Conservation (phyloP, 768 basidiomycete genomes). For the Suillus lakei region DNA sequence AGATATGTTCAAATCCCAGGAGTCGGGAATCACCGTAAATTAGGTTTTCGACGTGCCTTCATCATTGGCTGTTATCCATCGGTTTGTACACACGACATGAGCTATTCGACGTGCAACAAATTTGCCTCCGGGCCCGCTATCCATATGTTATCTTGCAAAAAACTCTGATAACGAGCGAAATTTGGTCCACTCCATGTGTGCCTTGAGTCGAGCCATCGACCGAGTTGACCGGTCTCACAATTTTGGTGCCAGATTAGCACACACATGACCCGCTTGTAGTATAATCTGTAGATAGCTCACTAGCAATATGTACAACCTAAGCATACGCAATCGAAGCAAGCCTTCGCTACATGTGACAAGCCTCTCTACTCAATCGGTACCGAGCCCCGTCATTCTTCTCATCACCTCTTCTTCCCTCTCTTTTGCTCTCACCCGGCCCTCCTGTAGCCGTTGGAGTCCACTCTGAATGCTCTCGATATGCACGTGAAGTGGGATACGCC, state of each 20-base stretch:
- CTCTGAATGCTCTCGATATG: constrained; percentile 74
- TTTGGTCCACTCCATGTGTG: not conserved
- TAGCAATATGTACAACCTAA: not conserved
- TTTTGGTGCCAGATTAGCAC: not conserved
- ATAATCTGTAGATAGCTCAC: not conserved
- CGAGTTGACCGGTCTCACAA: not conserved
- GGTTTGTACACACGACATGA: not conserved
- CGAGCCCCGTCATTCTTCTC: constrained; percentile 25
- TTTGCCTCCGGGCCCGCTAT: not conserved
- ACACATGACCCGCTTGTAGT: not conserved
- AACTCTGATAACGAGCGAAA: not conserved
- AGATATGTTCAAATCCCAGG: not conserved
- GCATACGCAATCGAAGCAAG: not conserved
- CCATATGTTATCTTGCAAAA: not conserved
- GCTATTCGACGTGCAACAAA: not conserved
- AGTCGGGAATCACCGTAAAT: not conserved
- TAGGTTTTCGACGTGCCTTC: not conserved
- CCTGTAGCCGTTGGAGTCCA: constrained; percentile 61
- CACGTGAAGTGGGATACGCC: constrained; percentile 69
- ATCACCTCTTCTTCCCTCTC: constrained; percentile 45
- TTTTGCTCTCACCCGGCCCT: constrained; percentile 57
- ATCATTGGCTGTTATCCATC: not conserved
- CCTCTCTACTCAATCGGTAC: constrained; percentile 10
- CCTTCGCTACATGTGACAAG: constrained; percentile 4
- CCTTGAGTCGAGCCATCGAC: not conserved